Evolutionary conservation across 306 rosid species (phyloP).

Genomic region (Vigna hirtella): DNA sequence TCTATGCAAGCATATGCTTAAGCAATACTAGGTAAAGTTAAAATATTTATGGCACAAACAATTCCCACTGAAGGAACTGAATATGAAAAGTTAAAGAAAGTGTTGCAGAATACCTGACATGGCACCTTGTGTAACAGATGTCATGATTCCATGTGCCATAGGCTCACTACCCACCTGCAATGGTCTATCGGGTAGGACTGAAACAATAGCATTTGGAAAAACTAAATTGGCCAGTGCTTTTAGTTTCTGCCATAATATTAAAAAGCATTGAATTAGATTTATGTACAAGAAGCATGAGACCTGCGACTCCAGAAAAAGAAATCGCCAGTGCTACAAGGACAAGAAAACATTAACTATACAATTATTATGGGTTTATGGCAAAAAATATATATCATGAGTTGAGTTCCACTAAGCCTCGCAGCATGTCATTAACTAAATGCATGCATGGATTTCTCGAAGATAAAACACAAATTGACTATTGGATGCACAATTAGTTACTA

Average conservation of each 20-base stretch:
- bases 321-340: neutral
- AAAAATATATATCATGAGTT: neutral
- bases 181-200: slow-evolving; percentile 59
- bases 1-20: neutral
- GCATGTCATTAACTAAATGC: slow-evolving; percentile 1
- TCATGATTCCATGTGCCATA: slow-evolving; percentile 78
- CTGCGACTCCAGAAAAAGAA: neutral
- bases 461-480: slow-evolving; percentile 1
- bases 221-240: slow-evolving; percentile 84
- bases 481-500: slow-evolving; percentile 5
- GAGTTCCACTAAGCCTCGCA: slow-evolving; percentile 13
- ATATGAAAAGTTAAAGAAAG: neutral
- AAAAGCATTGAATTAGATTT: slow-evolving; percentile 44
- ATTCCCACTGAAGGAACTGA: slow-evolving; percentile 18
- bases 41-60: neutral
- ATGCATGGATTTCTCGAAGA: neutral
- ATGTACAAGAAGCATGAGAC: neutral
- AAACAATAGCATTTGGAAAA: slow-evolving; percentile 75
- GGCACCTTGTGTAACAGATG: slow-evolving; percentile 91
- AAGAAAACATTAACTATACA: slow-evolving; percentile 33
- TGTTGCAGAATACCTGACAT: slow-evolving; percentile 73
- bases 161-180: slow-evolving; percentile 60
- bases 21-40: neutral
- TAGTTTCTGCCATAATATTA: slow-evolving; percentile 64
- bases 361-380: neutral